These are phyloP conservation scores for Melampsora larici-populina DNA, from an alignment of 1,284 basidiomycete genomes.

Conservation along the genomic window DNA sequence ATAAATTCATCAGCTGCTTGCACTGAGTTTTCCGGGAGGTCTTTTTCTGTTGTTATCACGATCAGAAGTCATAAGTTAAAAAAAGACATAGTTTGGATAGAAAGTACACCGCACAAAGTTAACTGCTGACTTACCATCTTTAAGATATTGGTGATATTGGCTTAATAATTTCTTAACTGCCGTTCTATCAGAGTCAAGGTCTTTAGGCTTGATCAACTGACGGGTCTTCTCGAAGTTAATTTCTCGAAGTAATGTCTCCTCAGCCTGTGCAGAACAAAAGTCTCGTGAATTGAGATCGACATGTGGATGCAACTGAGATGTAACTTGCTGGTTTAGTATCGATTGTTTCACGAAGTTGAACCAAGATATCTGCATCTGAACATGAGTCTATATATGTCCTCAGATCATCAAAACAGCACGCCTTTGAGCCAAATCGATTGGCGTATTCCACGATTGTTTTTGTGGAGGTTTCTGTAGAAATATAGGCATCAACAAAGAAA, in stretches of 20 bases:
- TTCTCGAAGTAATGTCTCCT: constrained; percentile 9
- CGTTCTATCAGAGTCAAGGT: not conserved
- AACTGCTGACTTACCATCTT: constrained; percentile 9
- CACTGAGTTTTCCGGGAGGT: constrained; percentile 70
- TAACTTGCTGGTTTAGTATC: not conserved
- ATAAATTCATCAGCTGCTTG: constrained; percentile 82
- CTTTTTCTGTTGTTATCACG: constrained; percentile 52
- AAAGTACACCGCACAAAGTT: not conserved
- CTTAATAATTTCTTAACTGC: constrained; percentile 17
- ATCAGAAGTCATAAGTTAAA: not conserved
- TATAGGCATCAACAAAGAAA: too few species aligned
- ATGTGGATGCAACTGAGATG: not conserved
- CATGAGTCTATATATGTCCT: constrained; percentile 59
- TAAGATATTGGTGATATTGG: constrained; percentile 25
- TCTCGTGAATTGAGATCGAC: not conserved
- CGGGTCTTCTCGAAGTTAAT: constrained; percentile 33
- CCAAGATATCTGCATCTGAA: constrained; percentile 31
- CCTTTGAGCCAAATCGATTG: constrained; percentile 69
- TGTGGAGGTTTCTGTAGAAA: constrained; percentile 53
- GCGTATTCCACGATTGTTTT: constrained; percentile 63
- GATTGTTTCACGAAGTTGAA: not conserved
- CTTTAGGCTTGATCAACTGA: not conserved
- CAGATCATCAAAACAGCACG: constrained; percentile 80
- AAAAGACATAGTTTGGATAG: not conserved
- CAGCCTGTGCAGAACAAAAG: not conserved